Percentiles rank a stretch among this genome's conserved stretches.
Conservation (phyloP, 495 filamentous ascomycete species). For the Penicillium parvum region DNA sequence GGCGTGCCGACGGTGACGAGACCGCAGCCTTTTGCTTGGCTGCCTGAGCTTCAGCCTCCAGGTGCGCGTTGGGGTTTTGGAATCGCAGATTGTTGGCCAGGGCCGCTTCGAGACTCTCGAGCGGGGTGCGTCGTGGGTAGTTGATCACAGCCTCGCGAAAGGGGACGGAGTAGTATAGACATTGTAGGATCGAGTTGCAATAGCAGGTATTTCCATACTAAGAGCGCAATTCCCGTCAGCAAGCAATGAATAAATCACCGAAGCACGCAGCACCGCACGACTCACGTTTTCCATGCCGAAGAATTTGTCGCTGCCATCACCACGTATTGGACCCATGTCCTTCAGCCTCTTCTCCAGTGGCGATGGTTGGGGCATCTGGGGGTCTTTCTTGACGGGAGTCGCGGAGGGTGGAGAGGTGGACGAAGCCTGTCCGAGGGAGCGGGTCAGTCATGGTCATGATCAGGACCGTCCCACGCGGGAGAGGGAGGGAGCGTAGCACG, state of each 20-base stretch:
- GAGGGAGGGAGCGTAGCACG: not conserved
- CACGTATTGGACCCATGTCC: conserved; percentile 71
- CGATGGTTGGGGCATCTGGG: conserved; percentile 60
- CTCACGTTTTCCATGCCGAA: conserved; percentile 97
- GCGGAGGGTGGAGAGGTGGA: conserved; percentile 39
- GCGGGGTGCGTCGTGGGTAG: conserved; percentile 67
- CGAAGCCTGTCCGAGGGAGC: conserved; percentile 29
- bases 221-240: not conserved
- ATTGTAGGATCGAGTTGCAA: conserved; percentile 96
- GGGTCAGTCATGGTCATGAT: conserved; percentile 12
- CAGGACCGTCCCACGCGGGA: conserved; percentile 14
- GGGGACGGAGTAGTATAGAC: conserved; percentile 88
- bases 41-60: conserved; percentile 41
- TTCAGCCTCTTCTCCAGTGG: conserved; percentile 79
- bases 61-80: conserved; percentile 37
- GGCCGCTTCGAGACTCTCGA: conserved; percentile 48
- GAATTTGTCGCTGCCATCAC: conserved; percentile 95
- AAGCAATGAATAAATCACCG: not conserved
- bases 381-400: conserved; percentile 65
- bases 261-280: conserved; percentile 3
- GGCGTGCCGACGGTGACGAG: conserved; percentile 35
- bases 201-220: conserved; percentile 99
- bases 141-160: conserved; percentile 95
- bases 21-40: conserved; percentile 41
- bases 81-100: conserved; percentile 43